Conservation (phyloP, 441 rosid species). For the Theobroma grandiflorum region DNA sequence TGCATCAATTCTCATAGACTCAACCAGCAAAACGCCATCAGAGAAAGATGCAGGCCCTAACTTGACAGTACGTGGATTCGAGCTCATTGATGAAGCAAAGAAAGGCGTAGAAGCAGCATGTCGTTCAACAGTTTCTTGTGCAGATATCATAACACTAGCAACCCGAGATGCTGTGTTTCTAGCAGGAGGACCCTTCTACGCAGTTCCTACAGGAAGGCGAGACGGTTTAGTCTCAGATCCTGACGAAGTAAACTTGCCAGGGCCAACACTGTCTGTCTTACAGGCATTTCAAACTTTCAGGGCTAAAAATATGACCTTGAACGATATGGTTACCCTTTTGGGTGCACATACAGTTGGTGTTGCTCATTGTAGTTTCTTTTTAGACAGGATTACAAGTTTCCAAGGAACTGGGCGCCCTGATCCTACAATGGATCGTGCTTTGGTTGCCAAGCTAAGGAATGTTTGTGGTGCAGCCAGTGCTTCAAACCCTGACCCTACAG, state of each 20-base stretch:
- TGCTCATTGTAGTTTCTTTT: conserved; percentile 57
- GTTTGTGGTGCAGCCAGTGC: conserved; percentile 34
- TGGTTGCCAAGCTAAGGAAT: conserved; percentile 35
- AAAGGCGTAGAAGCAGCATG: conserved; percentile 47
- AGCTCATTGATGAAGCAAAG: conserved; percentile 56
- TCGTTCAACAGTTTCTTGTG: conserved; percentile 58
- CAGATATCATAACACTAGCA: too few species aligned
- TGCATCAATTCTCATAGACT: conserved; percentile 63
- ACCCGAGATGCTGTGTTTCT: conserved; percentile 56
- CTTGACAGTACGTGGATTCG: conserved; percentile 53
- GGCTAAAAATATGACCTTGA: conserved; percentile 38
- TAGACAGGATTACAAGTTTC: conserved; percentile 42
- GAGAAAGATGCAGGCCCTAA: conserved; percentile 62
- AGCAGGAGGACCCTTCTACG: conserved; percentile 50
- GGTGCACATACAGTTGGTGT: conserved; percentile 64
- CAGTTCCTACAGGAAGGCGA: conserved; percentile 53
- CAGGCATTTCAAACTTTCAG: conserved; percentile 41
- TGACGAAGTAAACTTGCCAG: conserved; percentile 52
- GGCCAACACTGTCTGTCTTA: conserved; percentile 36
- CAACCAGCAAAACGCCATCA: conserved; percentile 38
- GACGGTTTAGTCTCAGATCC: conserved; percentile 49
- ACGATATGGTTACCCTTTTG: conserved; percentile 57
- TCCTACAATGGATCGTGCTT: conserved; percentile 46
- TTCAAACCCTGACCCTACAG: conserved; percentile 44
- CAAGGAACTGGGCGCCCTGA: conserved; percentile 39